phyloP scores from a whole-genome alignment of 2,329 filamentous ascomycete species.

The Colletotrichum kahawae region DNA sequence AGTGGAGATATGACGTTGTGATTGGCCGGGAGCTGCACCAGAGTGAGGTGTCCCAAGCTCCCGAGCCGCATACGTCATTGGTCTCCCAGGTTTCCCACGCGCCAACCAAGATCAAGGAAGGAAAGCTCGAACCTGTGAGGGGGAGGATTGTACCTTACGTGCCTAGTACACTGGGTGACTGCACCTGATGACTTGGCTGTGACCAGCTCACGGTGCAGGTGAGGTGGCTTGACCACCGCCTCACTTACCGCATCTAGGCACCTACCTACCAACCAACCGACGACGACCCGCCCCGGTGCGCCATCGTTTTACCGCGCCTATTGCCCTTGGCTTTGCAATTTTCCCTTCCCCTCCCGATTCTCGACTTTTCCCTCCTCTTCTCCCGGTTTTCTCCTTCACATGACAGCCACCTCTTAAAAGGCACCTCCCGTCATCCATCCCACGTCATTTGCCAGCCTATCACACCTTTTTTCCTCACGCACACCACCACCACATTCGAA shows the following conservation, averaged over 20 bases:
- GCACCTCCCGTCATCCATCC: background rate
- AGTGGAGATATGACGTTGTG: background rate
- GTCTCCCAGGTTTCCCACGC: background rate
- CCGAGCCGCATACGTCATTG: conserved; percentile 23
- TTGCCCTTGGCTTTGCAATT: background rate
- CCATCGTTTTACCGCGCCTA: background rate
- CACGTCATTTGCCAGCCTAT: conserved; percentile 13
- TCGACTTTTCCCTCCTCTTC: background rate
- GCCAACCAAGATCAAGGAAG: conserved; percentile 23
- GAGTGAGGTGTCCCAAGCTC: conserved; percentile 16
- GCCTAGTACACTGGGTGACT: background rate
- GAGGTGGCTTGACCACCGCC: background rate
- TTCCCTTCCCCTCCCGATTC: background rate
- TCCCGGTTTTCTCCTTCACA: conserved; percentile 19
- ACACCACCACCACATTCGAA: background rate
- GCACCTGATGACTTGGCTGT: background rate
- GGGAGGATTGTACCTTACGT: background rate
- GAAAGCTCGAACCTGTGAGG: conserved; percentile 9
- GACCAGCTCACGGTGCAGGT: background rate
- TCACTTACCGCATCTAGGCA: background rate
- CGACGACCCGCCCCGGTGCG: background rate
- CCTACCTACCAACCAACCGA: background rate
- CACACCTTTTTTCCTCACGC: conserved; percentile 3
- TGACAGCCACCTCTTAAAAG: conserved; percentile 13
- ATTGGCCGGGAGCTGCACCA: background rate